Evolutionary conservation across 2,329 filamentous ascomycete genomes (phyloP), one percentile per base, ranked within the genome.

Genomic region (Cercospora nicotianae): DNA sequence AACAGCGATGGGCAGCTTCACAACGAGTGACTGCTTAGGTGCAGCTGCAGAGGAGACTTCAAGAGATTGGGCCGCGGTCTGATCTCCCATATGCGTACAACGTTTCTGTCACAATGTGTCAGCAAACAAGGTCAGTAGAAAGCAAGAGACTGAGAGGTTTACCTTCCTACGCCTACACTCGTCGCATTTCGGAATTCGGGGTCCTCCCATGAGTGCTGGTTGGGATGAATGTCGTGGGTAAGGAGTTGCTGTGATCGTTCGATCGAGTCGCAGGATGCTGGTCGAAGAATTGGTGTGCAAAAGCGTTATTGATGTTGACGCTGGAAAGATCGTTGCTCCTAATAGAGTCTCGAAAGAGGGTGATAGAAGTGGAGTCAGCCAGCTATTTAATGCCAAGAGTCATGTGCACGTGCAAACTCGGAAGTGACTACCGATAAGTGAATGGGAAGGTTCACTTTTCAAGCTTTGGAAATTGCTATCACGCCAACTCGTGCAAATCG

Each of bases 401-500:
- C 48, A 55, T 55, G 23, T 26, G 48, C 48, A 53, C 48, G 48
- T 53, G 48, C n/a, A 58, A 31, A 28, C 28, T 33, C 26, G 30
- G 28, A 59, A 59, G 55, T 59, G 55, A 36, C 31, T 8, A 36
- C n/a, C 28, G 28, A 31, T 3, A 36, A 59, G 55, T 59, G 55
- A 59, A 59, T 59, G 48, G 30, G 55, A 36, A 59, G 30, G 48
- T 45, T 48, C 30, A 73, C 6, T 9, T 51, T 36, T 16, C 57
- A 55, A 7, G 60, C 18, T 23, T 30, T 28, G n/a, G 60, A 39
- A 33, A n/a, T 5, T 45, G n/a, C 26, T 30, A 12, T 13, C 60
- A 51, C 28, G 16, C 72, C 73, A 5, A 71, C 67, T 48, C 68
- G 59, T 30, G 60, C 48, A 60, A 63, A 69, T 36, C 70, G 67